Base-by-base conservation (phyloP, 257 asterid species). In the Catharanthus roseus region DNA sequence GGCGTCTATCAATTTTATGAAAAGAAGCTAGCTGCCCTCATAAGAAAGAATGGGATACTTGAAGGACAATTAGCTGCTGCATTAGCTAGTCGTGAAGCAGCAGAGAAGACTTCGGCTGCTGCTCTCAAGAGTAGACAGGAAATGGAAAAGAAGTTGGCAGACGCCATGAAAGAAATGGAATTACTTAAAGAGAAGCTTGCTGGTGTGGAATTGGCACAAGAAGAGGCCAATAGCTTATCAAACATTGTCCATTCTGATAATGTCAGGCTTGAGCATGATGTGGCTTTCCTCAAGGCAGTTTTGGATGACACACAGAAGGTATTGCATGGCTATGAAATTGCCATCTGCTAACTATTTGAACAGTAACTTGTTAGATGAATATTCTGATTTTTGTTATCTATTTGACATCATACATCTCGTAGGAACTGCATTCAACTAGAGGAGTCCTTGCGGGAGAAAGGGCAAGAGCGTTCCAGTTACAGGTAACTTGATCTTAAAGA, bases 351-450 rank as follows among this genome's bases (percentile, higher is more conserved):
- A 18, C 44, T 4, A 26, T 66, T 28, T 44, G 65, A 67, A 23
- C 26, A 6, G 28, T 47, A 13, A 72, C 55, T 60, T 36, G 8
- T 51, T 13, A 10, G 16, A 34, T 47, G 28, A 33, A 66, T 56
- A 42, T 42, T 15, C 0, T 70, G n/a, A n/a, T 23, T 39, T 12
- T 28, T 47, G 56, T 71, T 50, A 44, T 60, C 57, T 41, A 65
- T 38, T 75, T 51, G 60, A 24, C 70, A 73, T 69, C 65, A 33
- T 24, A 23, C 49, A n/a, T 61, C 18, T 38, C 70, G 73, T 77
- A 95, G 99, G 99, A 95, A 74, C 91, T 95, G 77, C 96, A 91
- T 83, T 88, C 99, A 11, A 95, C 99, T 63, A 86, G 97, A 82
- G 97, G 93, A 64, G 89, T 89, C 73, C 95, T 95, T 73, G 87